Conservation (phyloP, 768 basidiomycete genomes). For the Amanita phalloides region DNA sequence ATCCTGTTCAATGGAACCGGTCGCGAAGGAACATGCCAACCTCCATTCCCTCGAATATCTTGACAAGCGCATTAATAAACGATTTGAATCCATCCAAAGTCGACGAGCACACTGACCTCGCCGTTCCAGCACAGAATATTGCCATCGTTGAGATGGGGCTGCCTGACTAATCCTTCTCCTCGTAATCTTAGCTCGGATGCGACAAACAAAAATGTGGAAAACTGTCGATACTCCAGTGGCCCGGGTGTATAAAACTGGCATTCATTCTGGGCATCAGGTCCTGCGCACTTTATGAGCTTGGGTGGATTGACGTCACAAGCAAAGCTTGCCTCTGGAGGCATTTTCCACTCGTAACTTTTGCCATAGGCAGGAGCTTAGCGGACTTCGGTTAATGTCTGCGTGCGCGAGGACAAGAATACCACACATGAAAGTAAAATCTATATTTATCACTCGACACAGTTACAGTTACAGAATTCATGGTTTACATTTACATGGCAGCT, state of each 20-base stretch:
- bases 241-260: not conserved
- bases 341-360: slow-evolving; percentile 37
- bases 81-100: not conserved
- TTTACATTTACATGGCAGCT: not conserved
- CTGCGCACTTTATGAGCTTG: slow-evolving; percentile 21
- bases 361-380: slow-evolving; percentile 9
- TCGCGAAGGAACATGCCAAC: slow-evolving; percentile 23
- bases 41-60: slow-evolving; percentile 74
- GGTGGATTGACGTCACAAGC: not conserved
- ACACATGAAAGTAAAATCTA: slow-evolving; percentile 37
- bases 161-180: slow-evolving; percentile 44
- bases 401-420: slow-evolving; percentile 51
- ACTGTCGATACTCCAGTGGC: not conserved
- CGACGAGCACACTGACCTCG: slow-evolving; percentile 36
- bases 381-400: slow-evolving; percentile 9
- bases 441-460: not conserved
- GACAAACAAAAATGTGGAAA: slow-evolving; percentile 30
- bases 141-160: slow-evolving; percentile 54
- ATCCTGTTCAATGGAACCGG: not conserved
- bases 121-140: slow-evolving; percentile 81
- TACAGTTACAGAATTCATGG: not conserved
- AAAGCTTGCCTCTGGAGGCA: slow-evolving; percentile 41
- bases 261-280: slow-evolving; percentile 50
- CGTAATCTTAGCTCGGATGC: slow-evolving; percentile 70
- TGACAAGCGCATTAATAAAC: not conserved